Base-by-base conservation (phyloP, 129 eudicot genomes). In the Logfia minima region DNA sequence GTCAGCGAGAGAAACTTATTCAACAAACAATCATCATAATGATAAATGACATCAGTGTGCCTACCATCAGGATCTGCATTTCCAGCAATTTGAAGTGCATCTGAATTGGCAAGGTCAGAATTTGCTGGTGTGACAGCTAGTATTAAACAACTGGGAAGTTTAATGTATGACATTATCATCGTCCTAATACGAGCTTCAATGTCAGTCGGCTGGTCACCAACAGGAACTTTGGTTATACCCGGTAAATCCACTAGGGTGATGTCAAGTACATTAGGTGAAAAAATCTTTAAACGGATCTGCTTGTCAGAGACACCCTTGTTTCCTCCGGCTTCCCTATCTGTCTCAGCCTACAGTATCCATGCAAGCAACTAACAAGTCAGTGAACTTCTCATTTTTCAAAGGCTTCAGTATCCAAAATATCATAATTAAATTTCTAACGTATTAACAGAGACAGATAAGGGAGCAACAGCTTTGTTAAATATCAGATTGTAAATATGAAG, bases 201-300 rank as follows among this genome's bases (percentile, higher is more conserved):
- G 70, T 94, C 98, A 28, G 98, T 81, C 28, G 98, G 96, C 81
- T 94, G 98, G 68, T 94, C 98, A 78, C 98, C 98, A 62, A 94
- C 98, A 71, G 98, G 98, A 73, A 94, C 97, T 81, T 91, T 94
- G 22, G 98, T 94, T 78, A 94, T 85, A 29, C 97, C 97, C 0
- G 98, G 97, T 71, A 94, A 82, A 87, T 94, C 98, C 77, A 94
- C 98, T 61, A 94, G 81, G 32, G 98, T 94, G 32, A 94, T 94
- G 84, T 94, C 98, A 80, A 94, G 98, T 79, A 94, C 98, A 79
- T 91, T 91, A 26, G 98, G 97, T 34, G 97, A 94, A 84, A 86
- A 91, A 9, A 94, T 94, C 90, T 95, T 95, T 70, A 95, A 82
- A 62, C 99, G 96, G 37, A 95, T 95, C 75, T 91, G 97, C 75